A percentile compares a stretch with the other conserved stretches of the same genome.
phyloP scores from a whole-genome alignment of 1,284 basidiomycete genomes.

The Prillingera fragicola region DNA sequence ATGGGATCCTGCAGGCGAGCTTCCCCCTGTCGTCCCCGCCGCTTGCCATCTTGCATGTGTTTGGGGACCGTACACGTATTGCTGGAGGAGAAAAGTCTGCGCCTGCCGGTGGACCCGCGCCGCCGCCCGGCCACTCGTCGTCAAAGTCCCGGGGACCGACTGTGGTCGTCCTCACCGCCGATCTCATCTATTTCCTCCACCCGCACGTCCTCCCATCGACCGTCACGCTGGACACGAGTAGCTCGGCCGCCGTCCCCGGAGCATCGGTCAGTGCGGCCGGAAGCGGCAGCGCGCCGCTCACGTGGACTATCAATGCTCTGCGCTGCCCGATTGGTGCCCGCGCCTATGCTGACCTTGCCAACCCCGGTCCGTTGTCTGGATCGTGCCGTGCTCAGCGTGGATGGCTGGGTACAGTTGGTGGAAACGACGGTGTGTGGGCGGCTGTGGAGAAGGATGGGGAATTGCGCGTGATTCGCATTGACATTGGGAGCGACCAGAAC shows the following conservation, averaged over 20 bases:
- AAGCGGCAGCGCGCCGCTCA: conserved; percentile 7
- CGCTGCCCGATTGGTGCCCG: conserved; percentile 18
- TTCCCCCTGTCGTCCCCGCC: conserved; percentile 23
- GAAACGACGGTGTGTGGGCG: conserved; percentile 34
- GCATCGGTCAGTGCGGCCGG: conserved; percentile 7
- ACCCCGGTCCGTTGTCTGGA: conserved; percentile 2
- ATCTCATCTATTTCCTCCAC: conserved; percentile 27
- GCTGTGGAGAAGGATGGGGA: conserved; percentile 28
- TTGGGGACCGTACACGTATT: conserved; percentile 26
- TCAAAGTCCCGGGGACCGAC: conserved; percentile 22
- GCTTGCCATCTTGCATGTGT: conserved; percentile 27
- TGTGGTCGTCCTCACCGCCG: conserved; percentile 24
- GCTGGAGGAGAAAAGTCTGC: conserved; percentile 10
- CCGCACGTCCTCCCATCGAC: conserved; percentile 15
- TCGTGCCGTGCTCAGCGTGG: conserved; percentile 19
- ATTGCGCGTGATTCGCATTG: conserved; percentile 24
- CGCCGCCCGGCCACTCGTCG: conserved; percentile 17
- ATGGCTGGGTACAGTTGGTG: conserved; percentile 33
- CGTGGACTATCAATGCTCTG: conserved; percentile 28
- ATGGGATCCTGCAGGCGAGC: conserved; percentile 21
- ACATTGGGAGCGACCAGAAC: conserved; percentile 27
- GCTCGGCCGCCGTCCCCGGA: conserved; percentile 5
- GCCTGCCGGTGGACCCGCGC: conserved; percentile 25
- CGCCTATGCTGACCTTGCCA: conserved; percentile 13
- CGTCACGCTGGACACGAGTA: conserved; percentile 13